These are phyloP conservation scores for Alternaria postmessia DNA, from an alignment of 2,329 filamentous ascomycete species.

Conservation along the genomic window DNA sequence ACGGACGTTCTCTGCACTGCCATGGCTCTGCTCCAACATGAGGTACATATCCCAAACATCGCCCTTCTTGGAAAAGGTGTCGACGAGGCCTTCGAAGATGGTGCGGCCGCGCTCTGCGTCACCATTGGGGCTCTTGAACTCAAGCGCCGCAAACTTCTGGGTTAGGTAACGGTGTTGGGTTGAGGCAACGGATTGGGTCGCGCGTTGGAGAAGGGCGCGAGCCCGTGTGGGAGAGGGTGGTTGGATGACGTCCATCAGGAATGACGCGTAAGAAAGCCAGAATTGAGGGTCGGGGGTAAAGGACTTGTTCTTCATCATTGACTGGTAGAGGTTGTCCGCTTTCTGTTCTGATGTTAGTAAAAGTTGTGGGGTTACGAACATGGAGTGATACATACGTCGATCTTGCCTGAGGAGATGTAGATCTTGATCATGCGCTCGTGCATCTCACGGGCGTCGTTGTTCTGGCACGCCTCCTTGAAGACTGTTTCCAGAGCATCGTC, in stretches of 20 bases:
- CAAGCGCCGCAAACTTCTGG: constrained; percentile 87
- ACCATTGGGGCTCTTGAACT: constrained; percentile 84
- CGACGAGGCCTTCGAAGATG: constrained; percentile 87
- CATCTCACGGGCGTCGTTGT: constrained; percentile 90
- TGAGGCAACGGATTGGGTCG: constrained; percentile 80
- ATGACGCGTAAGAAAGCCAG: constrained; percentile 95
- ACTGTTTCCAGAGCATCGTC: constrained; percentile 83
- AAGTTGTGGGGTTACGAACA: constrained; percentile 8
- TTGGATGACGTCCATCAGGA: constrained; percentile 78
- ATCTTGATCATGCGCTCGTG: constrained; percentile 91
- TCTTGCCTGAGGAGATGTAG: constrained; percentile 90
- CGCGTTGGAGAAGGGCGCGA: constrained; percentile 80
- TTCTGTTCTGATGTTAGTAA: constrained; percentile 63
- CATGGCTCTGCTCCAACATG: constrained; percentile 77
- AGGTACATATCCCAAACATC: constrained; percentile 94
- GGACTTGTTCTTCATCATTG: constrained; percentile 82
- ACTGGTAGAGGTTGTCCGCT: constrained; percentile 87
- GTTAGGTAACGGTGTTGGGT: constrained; percentile 77
- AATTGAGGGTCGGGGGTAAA: constrained; percentile 80
- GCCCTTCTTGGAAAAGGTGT: constrained; percentile 85
- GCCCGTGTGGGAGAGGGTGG: constrained; percentile 78
- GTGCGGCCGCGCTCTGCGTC: constrained; percentile 92
- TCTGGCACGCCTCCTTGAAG: constrained; percentile 91
- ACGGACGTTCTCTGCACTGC: constrained; percentile 66
- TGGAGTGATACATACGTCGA: constrained; percentile 67